These are phyloP conservation scores for Saccharomycopsis fodiens DNA, from an alignment of 805 yeast species.

Conservation along the genomic window DNA sequence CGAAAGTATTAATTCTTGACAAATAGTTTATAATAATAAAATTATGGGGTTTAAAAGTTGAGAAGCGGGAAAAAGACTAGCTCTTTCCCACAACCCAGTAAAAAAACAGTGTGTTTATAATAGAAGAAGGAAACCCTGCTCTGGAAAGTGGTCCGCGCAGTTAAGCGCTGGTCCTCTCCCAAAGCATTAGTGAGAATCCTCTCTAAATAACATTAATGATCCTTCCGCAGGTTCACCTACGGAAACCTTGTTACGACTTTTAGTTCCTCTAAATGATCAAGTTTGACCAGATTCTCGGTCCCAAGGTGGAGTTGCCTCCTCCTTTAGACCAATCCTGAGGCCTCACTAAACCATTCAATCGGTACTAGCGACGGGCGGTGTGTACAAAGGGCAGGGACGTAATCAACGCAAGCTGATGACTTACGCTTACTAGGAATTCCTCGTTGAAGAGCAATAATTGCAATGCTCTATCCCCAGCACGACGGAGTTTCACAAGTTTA, in stretches of 20 bases:
- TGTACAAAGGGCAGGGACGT: slow-evolving; percentile 41
- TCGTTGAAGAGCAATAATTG: slow-evolving; percentile 39
- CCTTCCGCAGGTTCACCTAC: too few species aligned
- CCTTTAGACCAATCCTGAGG: slow-evolving; percentile 31
- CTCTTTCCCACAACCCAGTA: background rate
- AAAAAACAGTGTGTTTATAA: slow-evolving; percentile 11
- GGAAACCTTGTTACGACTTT: slow-evolving; percentile 39
- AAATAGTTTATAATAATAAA: slow-evolving; percentile 21
- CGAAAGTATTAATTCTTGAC: too few species aligned
- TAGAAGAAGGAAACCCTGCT: slow-evolving; percentile 20
- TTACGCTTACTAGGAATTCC: slow-evolving; percentile 41
- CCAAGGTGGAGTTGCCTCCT: slow-evolving; percentile 33
- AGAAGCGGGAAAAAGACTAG: background rate
- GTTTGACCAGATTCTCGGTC: slow-evolving; percentile 34
- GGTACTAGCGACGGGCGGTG: slow-evolving; percentile 42
- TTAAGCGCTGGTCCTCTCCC: too few species aligned
- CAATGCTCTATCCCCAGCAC: too few species aligned
- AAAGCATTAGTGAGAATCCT: too few species aligned
- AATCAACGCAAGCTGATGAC: slow-evolving; percentile 39
- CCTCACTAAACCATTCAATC: slow-evolving; percentile 39
- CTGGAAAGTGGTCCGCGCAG: too few species aligned
- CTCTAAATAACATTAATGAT: too few species aligned
- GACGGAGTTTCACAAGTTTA: too few species aligned
- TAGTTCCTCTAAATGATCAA: slow-evolving; percentile 40
- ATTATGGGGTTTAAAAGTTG: too few species aligned